These are phyloP conservation scores for Solanum pinnatisectum DNA, from an alignment of 257 asterid genomes.

Conservation along the genomic window DNA sequence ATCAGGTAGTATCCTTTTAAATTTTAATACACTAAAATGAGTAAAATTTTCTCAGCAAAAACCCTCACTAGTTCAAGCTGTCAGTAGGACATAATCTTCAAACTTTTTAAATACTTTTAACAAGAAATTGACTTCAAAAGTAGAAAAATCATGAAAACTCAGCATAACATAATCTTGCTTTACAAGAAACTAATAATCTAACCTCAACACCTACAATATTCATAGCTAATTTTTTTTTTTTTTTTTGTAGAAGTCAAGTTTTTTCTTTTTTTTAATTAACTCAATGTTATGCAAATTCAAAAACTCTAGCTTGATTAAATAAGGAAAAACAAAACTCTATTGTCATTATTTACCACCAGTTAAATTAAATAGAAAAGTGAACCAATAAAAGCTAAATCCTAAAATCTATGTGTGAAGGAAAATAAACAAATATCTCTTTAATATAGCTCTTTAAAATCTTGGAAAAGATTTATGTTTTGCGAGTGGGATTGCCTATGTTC, in stretches of 20 bases:
- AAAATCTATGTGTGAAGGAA: background rate
- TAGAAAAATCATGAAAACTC: too few species aligned
- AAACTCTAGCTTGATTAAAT: background rate
- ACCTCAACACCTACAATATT: too few species aligned
- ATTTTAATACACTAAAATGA: background rate
- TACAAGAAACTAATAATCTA: too few species aligned
- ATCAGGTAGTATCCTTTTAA: too few species aligned
- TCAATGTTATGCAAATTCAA: background rate
- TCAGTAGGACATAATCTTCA: background rate
- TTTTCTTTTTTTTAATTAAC: too few species aligned
- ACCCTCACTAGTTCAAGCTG: background rate
- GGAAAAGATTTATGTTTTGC: too few species aligned
- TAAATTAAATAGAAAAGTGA: background rate
- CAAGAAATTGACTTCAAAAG: background rate
- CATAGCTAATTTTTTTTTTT: too few species aligned
- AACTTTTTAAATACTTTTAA: background rate
- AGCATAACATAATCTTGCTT: too few species aligned
- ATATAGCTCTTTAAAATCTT: too few species aligned
- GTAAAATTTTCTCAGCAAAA: background rate
- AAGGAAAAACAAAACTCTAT: background rate
- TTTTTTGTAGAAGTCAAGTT: background rate
- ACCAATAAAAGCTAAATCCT: background rate
- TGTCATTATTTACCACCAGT: background rate
- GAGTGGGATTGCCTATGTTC: too few species aligned
- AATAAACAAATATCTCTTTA: too few species aligned